Conservation (phyloP, 1,284 basidiomycete species). For the Acaromyces ingoldii region DNA sequence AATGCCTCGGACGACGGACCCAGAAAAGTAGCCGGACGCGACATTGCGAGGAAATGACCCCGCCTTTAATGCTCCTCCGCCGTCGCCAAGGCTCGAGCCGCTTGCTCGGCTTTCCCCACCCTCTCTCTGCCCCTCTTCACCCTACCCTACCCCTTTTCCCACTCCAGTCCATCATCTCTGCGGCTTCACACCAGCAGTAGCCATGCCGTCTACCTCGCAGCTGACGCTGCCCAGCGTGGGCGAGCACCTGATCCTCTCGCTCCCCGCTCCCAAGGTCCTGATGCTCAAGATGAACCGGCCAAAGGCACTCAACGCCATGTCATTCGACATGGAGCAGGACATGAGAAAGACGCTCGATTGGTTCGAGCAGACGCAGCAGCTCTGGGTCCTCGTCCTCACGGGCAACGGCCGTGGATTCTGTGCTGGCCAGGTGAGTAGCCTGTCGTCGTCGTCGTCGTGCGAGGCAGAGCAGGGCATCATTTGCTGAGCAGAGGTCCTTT, state of each 20-base stretch:
- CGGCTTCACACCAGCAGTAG: no score
- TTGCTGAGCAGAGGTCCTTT: no score
- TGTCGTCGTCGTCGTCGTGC: no score
- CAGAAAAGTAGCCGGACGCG: no score
- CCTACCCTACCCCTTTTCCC: not conserved
- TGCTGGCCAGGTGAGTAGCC: no score
- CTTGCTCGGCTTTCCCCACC: not conserved
- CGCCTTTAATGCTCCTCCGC: no score
- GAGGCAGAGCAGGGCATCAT: no score
- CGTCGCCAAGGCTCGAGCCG: not conserved
- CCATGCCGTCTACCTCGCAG: conserved; percentile 1
- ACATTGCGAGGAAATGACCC: no score
- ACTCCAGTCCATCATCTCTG: no score
- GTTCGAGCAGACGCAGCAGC: conserved; percentile 67
- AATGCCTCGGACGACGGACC: no score
- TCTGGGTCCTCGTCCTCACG: conserved; percentile 75
- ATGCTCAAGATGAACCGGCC: conserved; percentile 72
- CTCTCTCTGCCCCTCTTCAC: not conserved
- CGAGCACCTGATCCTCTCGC: conserved; percentile 29
- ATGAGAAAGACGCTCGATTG: conserved; percentile 63
- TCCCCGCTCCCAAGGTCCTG: conserved; percentile 54
- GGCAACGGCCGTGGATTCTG: conserved; percentile 73
- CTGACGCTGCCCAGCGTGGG: conserved; percentile 30
- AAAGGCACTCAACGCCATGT: conserved; percentile 68
- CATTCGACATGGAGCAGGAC: conserved; percentile 57